Evolutionary conservation across 2,329 filamentous ascomycete species (phyloP).

Genomic region (Cytospora piceicola): DNA sequence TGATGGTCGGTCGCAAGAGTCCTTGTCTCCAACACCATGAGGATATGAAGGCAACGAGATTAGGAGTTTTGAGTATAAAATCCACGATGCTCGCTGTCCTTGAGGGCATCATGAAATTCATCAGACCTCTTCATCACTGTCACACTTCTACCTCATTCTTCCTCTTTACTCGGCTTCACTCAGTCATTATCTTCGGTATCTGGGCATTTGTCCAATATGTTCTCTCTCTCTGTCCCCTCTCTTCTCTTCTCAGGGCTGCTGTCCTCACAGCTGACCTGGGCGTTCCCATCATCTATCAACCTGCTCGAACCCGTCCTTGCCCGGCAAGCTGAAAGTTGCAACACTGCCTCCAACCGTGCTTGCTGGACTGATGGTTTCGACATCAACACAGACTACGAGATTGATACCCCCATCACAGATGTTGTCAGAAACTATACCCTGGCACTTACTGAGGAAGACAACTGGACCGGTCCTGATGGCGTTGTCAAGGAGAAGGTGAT

Average conservation of each 20-base stretch:
- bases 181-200: not conserved
- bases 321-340: conserved; percentile 31
- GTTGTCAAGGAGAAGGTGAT: conserved; percentile 43
- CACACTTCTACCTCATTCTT: not conserved
- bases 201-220: conserved; percentile 7
- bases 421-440: conserved; percentile 36
- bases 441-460: conserved; percentile 36
- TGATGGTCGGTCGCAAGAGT: not conserved
- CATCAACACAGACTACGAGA: conserved; percentile 40
- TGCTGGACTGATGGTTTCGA: conserved; percentile 38
- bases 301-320: conserved; percentile 14
- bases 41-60: not conserved
- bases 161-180: not conserved
- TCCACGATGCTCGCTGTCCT: not conserved
- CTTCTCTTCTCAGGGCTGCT: conserved; percentile 24
- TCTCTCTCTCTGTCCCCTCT: conserved; percentile 9
- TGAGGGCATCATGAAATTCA: not conserved
- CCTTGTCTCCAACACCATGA: not conserved
- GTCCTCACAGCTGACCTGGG: conserved; percentile 17
- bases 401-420: conserved; percentile 34
- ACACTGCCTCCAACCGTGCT: conserved; percentile 36
- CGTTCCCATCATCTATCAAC: conserved; percentile 15
- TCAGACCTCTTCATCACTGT: not conserved
- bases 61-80: not conserved
- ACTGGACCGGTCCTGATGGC: conserved; percentile 39